Conservation (phyloP, 2,329 filamentous ascomycete species). For the Aspergillus sp. region DNA sequence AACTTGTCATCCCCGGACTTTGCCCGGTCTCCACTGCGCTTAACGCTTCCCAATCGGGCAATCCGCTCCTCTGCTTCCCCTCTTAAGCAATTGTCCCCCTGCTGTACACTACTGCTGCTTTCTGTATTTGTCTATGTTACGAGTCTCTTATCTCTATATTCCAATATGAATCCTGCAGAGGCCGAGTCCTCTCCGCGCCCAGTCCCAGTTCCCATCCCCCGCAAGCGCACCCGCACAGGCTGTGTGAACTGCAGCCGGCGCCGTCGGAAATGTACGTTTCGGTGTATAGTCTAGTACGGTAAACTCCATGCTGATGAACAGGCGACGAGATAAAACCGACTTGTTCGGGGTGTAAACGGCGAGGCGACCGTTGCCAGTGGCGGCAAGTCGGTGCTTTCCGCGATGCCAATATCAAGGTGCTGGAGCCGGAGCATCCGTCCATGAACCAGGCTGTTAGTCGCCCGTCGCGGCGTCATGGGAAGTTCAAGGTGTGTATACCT, state of each 20-base stretch:
- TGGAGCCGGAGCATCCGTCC: slow-evolving; percentile 30
- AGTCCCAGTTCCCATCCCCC: neutral
- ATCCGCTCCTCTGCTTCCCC: slow-evolving; percentile 5
- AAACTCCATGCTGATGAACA: slow-evolving; percentile 4
- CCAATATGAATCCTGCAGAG: slow-evolving; percentile 6
- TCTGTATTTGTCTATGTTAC: no score
- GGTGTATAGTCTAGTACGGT: neutral
- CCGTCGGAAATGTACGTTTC: slow-evolving; percentile 30
- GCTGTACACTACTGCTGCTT: neutral
- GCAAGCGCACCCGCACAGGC: slow-evolving; percentile 31
- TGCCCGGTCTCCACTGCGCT: slow-evolving; percentile 15
- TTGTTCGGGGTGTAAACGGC: slow-evolving; percentile 31
- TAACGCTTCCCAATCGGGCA: slow-evolving; percentile 20
- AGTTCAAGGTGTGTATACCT: slow-evolving; percentile 20
- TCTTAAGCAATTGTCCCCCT: slow-evolving; percentile 5
- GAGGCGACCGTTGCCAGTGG: slow-evolving; percentile 33
- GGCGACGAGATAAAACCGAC: slow-evolving; percentile 32
- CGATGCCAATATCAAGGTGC: slow-evolving; percentile 29
- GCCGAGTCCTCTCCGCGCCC: neutral
- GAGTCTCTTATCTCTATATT: no score
- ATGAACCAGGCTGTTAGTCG: slow-evolving; percentile 26
- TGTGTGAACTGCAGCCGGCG: slow-evolving; percentile 35
- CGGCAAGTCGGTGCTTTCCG: slow-evolving; percentile 31
- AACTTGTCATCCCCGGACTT: neutral
- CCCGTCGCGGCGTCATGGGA: slow-evolving; percentile 20